Evolutionary conservation across 306 rosid genomes (phyloP), one percentile per base, ranked within the genome.

Genomic region (Vigna unguiculata): DNA sequence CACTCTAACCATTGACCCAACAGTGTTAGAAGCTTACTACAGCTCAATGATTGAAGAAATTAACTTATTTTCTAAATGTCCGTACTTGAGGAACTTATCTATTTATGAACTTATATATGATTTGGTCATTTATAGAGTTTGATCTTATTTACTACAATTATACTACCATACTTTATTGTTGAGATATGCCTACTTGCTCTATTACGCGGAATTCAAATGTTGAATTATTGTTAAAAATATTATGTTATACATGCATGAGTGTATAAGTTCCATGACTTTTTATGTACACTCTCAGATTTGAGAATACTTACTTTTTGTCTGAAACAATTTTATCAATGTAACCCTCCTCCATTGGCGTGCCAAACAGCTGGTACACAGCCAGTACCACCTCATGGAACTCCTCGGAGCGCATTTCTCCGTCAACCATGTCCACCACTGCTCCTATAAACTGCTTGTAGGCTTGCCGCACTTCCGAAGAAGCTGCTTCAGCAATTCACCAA

Each of bases 331-430:
- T 85, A 30, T 85, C 73, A 25, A 19, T 47, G 75, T 62, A 24
- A 57, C 53, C 84, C 46, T 81, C 88, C 55, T 65, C 88, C 20
- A 78, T 69, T 47, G 77, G 76, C 46, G 69, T 9, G 43, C 83
- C 59, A 22, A 85, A 78, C 14, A 68, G 61, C 53, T 14, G 36
- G 72, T 81, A 81, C 25, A 81, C 52, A 4, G 83, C 24, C 51
- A 85, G 38, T 6, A 87, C 97, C 86, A 92, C 90, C 79, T 89
- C 92, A 2, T 84, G 89, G 76, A 94, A 89, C 88, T 92, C 98
- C 71, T 94, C 97, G 0, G 98, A 86, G 41, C 90, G 93, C 80
- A 87, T 87, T 83, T 94, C 98, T 58, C 91, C 88, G 69, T 92
- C 96, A 55, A 88, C 83, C 92, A 94, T 83, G 71, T 87, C 96